These are phyloP conservation scores for Handroanthus guayacan DNA, from an alignment of 257 asterid genomes.

Conservation along the genomic window DNA sequence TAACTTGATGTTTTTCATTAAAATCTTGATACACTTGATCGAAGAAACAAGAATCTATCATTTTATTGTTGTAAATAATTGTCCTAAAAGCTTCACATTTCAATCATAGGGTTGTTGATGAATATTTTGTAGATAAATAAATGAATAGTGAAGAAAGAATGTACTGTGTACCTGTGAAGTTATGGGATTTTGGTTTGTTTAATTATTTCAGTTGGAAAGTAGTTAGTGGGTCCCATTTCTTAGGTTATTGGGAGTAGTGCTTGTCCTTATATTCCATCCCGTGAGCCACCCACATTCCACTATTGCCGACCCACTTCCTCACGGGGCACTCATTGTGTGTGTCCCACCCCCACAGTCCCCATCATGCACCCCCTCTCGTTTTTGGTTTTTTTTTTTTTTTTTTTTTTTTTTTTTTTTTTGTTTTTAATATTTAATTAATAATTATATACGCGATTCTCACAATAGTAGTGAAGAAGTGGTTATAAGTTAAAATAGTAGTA, in stretches of 20 bases:
- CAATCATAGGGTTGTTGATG: background rate
- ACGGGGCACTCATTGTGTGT: slow-evolving; percentile 45
- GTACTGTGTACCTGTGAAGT: slow-evolving; percentile 40
- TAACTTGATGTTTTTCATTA: too few relatives aligned
- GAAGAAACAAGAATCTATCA: too few relatives aligned
- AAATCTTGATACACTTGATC: too few relatives aligned
- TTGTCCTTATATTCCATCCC: slow-evolving; percentile 43
- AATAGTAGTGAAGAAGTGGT: too few relatives aligned
- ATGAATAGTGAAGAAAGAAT: background rate
- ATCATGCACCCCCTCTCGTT: background rate
- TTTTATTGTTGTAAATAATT: too few relatives aligned
- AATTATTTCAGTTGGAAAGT: slow-evolving; percentile 45
- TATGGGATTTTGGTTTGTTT: slow-evolving; percentile 34
- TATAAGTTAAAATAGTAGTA: too few relatives aligned
- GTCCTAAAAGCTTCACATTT: background rate
- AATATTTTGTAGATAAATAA: background rate
- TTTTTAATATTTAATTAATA: too few relatives aligned
- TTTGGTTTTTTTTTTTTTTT: too few relatives aligned
- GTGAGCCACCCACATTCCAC: slow-evolving; percentile 57
- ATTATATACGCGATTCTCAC: too few relatives aligned
- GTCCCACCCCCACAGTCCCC: slow-evolving; percentile 39
- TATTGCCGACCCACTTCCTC: slow-evolving; percentile 65
- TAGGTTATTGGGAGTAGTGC: slow-evolving; percentile 7
- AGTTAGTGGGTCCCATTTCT: slow-evolving; percentile 39
- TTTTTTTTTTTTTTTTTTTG: too few relatives aligned